Evolutionary conservation across 768 basidiomycete genomes (phyloP).

Genomic region (Phanerodontia chrysosporium): DNA sequence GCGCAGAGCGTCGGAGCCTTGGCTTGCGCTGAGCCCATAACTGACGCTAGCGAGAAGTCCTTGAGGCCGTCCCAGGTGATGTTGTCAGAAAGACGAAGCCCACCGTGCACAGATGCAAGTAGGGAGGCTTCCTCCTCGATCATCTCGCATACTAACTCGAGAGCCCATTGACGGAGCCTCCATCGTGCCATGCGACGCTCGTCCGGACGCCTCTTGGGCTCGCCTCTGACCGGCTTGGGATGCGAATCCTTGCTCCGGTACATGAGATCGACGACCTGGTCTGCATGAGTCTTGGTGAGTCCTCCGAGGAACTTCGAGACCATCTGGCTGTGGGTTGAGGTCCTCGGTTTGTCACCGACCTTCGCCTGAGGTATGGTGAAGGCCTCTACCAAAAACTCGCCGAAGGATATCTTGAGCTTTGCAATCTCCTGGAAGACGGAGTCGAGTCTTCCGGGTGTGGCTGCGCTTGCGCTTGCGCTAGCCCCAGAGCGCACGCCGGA

Average conservation of each 20-base stretch:
- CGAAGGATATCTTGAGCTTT: neutral
- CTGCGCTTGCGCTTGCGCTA: no score
- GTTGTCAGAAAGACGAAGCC: neutral
- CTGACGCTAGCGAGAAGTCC: neutral
- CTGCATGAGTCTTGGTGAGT: neutral
- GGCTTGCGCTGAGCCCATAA: neutral
- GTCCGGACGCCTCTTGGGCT: neutral
- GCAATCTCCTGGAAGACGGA: neutral
- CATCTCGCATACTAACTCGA: neutral
- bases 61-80: slow-evolving; percentile 1
- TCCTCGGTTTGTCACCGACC: neutral
- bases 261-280: neutral
- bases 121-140: neutral
- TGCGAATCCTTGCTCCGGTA: neutral
- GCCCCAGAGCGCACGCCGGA: no score
- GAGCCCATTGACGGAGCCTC: neutral
- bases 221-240: neutral
- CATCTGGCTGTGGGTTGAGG: neutral
- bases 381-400: neutral
- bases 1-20: neutral
- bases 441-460: neutral
- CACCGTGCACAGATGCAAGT: neutral
- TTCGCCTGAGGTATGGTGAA: neutral
- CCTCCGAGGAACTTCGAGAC: neutral
- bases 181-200: neutral